Conservation (phyloP, 495 filamentous ascomycete genomes). For the Trichocladium antarcticum region DNA sequence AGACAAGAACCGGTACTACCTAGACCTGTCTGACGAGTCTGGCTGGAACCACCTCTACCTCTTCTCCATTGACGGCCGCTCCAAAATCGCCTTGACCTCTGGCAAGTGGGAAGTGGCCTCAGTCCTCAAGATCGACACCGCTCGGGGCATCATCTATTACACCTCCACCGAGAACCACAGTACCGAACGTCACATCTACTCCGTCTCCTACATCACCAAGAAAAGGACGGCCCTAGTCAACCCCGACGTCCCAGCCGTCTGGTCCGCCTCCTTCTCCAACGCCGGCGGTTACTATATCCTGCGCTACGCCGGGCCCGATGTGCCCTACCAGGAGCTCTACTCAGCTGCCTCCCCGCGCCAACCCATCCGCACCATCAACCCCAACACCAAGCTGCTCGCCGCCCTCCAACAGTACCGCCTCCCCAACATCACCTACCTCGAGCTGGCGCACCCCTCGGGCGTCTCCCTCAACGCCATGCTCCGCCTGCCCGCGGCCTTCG, state of each 20-base stretch:
- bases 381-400: conserved; percentile 37
- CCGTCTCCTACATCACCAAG: conserved; percentile 36
- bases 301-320: conserved; percentile 43
- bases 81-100: conserved; percentile 38
- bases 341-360: conserved; percentile 31
- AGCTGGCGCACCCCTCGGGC: conserved; percentile 37
- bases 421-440: conserved; percentile 39
- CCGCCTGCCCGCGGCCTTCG: conserved; percentile 40
- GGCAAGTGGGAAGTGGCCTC: conserved; percentile 46
- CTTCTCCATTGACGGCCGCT: conserved; percentile 37
- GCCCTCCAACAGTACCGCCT: conserved; percentile 40
- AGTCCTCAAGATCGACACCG: conserved; percentile 40
- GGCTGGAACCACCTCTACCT: conserved; percentile 49
- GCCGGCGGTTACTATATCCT: conserved; percentile 45
- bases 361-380: conserved; percentile 39
- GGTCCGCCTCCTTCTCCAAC: conserved; percentile 45
- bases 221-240: conserved; percentile 43
- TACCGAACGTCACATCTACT: conserved; percentile 46
- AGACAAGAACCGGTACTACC: conserved; percentile 30
- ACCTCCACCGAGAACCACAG: conserved; percentile 43
- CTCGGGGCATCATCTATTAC: conserved; percentile 43
- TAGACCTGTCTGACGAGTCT: conserved; percentile 46
- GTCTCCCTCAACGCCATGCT: conserved; percentile 40
- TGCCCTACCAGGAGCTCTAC: conserved; percentile 48
- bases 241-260: conserved; percentile 36